These are phyloP conservation scores for Curvularia eragrostidis DNA, from an alignment of 2,329 filamentous ascomycete species.

Conservation along the genomic window DNA sequence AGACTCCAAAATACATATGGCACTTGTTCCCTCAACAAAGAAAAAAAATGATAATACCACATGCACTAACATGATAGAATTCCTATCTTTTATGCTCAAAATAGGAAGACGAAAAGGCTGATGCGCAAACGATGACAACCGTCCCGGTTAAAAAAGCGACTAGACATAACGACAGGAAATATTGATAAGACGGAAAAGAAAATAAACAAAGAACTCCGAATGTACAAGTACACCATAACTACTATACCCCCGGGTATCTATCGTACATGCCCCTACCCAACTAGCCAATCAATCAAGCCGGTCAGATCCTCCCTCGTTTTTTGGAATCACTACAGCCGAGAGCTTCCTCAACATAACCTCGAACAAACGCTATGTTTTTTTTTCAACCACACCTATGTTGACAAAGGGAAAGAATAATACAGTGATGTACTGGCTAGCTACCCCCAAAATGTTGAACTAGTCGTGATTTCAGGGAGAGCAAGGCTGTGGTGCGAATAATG, in stretches of 20 bases:
- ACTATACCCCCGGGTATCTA: not conserved
- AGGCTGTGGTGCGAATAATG: not conserved
- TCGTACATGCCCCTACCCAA: not conserved
- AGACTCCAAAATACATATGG: not conserved
- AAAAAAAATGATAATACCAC: not conserved
- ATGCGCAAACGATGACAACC: not conserved
- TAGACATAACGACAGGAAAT: not conserved
- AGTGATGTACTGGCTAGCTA: not conserved
- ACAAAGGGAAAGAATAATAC: conserved; percentile 1
- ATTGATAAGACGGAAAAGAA: not conserved
- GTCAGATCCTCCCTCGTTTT: not conserved
- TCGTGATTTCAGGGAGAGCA: not conserved
- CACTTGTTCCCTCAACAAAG: not conserved
- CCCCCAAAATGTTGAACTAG: not conserved
- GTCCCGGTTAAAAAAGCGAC: not conserved
- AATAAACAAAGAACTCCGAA: not conserved
- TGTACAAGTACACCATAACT: not conserved
- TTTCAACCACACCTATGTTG: not conserved
- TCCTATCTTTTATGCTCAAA: not conserved
- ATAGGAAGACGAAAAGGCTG: not conserved
- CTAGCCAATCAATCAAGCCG: not conserved
- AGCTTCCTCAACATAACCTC: not conserved
- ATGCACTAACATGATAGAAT: not conserved
- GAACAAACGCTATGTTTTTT: not conserved
- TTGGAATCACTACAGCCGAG: not conserved